These are phyloP conservation scores for Rubroshorea leprosula DNA, from an alignment of 345 rosid species.

Conservation along the genomic window DNA sequence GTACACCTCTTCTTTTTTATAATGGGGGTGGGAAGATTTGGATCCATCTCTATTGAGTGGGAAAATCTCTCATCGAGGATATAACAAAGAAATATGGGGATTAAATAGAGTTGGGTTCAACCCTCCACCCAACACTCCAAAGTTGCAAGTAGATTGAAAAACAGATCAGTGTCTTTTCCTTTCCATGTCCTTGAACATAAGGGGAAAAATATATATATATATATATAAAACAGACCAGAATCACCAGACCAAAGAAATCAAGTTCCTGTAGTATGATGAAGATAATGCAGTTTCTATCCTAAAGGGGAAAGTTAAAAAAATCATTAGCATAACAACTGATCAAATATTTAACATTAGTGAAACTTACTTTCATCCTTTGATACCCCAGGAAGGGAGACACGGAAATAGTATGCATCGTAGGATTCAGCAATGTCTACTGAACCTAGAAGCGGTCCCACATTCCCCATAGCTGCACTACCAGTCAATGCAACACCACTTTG, in stretches of 20 bases:
- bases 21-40: too few relatives aligned
- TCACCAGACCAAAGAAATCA: not conserved
- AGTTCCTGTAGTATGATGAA: not conserved
- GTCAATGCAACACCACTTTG: slow-evolving; percentile 52
- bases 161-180: too few relatives aligned
- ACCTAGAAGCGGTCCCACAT: slow-evolving; percentile 57
- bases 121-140: too few relatives aligned
- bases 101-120: too few relatives aligned
- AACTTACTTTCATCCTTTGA: slow-evolving; percentile 60
- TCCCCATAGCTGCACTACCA: slow-evolving; percentile 63
- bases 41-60: too few relatives aligned
- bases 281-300: not conserved
- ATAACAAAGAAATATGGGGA: too few relatives aligned
- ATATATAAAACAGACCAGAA: not conserved
- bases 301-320: not conserved
- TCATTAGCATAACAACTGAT: not conserved
- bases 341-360: not conserved
- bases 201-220: too few relatives aligned
- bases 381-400: slow-evolving; percentile 69
- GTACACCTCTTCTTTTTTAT: too few relatives aligned
- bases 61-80: too few relatives aligned
- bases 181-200: too few relatives aligned
- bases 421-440: slow-evolving; percentile 53
- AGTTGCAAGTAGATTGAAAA: too few relatives aligned
- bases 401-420: slow-evolving; percentile 53